Conservation (phyloP, 805 yeast species). For the Pichia nanzhaoensis region DNA sequence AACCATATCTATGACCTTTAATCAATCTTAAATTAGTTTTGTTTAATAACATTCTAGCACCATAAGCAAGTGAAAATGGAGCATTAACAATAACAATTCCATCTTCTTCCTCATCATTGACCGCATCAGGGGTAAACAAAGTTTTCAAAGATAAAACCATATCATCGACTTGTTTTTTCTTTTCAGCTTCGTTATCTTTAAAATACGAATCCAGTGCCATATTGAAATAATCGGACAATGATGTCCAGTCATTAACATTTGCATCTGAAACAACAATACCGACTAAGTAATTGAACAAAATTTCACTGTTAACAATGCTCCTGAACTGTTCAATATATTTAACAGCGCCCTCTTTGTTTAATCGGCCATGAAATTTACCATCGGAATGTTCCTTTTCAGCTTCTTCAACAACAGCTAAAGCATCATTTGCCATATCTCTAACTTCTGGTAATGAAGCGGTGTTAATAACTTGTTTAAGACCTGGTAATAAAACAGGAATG, state of each 20-base stretch:
- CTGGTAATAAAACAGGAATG: constrained; percentile 86
- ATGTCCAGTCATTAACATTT: constrained; percentile 68
- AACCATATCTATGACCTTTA: constrained; percentile 95
- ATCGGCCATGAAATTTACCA: constrained; percentile 73
- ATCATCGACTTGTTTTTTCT: constrained; percentile 35
- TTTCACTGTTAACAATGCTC: constrained; percentile 30
- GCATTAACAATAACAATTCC: constrained; percentile 91
- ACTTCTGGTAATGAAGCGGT: constrained; percentile 96
- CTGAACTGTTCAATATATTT: constrained; percentile 33
- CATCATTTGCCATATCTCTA: constrained; percentile 86
- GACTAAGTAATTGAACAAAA: constrained; percentile 42
- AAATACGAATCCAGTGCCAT: constrained; percentile 33
- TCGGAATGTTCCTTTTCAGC: constrained; percentile 66
- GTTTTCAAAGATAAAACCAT: constrained; percentile 44
- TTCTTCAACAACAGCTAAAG: constrained; percentile 70
- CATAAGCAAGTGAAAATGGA: constrained; percentile 93
- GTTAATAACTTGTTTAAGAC: constrained; percentile 77
- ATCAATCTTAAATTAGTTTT: constrained; percentile 82
- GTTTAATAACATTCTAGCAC: constrained; percentile 93
- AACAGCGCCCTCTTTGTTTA: constrained; percentile 47
- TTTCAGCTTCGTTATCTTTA: constrained; percentile 28
- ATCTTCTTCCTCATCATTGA: constrained; percentile 59
- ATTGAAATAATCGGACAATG: constrained; percentile 48
- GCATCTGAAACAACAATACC: constrained; percentile 52
- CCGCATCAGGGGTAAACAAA: constrained; percentile 48